Conservation (phyloP, 2,329 filamentous ascomycete species). For the Pyricularia sp. region DNA sequence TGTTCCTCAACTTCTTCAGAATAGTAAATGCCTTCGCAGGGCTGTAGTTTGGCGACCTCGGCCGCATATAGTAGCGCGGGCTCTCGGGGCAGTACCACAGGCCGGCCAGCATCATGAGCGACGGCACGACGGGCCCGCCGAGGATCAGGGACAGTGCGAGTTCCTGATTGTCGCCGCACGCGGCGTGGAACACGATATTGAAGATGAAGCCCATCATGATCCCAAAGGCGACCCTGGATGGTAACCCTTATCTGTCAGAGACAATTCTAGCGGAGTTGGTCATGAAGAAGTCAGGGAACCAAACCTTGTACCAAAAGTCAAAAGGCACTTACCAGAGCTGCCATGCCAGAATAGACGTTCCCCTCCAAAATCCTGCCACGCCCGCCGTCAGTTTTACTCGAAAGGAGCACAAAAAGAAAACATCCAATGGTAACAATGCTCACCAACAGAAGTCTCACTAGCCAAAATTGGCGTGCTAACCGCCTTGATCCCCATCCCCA, state of each 20-base stretch:
- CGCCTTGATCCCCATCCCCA: conserved; percentile 38
- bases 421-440: not conserved
- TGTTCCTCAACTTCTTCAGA: conserved; percentile 25
- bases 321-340: conserved; percentile 26
- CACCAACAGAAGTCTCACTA: conserved; percentile 31
- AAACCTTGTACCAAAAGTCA: no score
- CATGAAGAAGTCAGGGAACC: no score
- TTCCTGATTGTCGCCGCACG: conserved; percentile 7
- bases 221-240: conserved; percentile 22
- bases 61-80: conserved; percentile 28
- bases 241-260: not conserved
- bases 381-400: not conserved
- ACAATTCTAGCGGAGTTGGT: not conserved
- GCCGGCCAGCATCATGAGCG: conserved; percentile 20
- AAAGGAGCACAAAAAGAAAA: not conserved
- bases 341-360: conserved; percentile 36
- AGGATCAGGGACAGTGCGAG: conserved; percentile 21
- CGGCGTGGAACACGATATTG: conserved; percentile 22
- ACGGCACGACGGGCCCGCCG: conserved; percentile 24
- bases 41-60: conserved; percentile 22
- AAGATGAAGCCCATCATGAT: conserved; percentile 25
- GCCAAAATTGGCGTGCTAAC: conserved; percentile 37
- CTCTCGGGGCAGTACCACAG: conserved; percentile 29
- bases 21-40: conserved; percentile 23
- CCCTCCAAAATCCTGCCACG: conserved; percentile 29